A percentile compares a stretch with the other conserved stretches of the same genome.
Conservation (phyloP, 805 yeast genomes). For the Zygosaccharomyces lentus region DNA sequence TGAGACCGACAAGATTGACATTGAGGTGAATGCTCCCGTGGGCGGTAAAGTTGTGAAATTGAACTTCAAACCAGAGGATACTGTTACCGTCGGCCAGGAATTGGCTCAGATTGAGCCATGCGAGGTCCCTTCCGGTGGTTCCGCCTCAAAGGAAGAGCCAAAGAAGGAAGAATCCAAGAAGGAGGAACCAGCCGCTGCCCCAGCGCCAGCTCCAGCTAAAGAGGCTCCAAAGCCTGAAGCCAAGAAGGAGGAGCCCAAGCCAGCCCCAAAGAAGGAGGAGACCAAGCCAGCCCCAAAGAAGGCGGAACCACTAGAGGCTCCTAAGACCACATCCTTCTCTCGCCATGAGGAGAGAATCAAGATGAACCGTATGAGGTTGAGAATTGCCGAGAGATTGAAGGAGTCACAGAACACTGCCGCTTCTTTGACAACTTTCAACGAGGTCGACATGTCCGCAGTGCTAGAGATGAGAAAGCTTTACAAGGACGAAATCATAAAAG, state of each 20-base stretch:
- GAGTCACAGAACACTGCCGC: conserved; percentile 99
- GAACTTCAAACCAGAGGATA: conserved; percentile 79
- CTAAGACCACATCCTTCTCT: conserved; percentile 52
- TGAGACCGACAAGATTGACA: conserved; percentile 97
- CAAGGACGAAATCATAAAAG: conserved; percentile 93
- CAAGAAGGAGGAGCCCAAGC: conserved; percentile 22
- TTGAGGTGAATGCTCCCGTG: conserved; percentile 92
- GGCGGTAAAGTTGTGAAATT: conserved; percentile 85
- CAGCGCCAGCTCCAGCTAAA: conserved; percentile 37
- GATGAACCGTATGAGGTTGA: conserved; percentile 98
- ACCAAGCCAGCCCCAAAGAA: conserved; percentile 22
- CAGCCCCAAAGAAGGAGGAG: conserved; percentile 20
- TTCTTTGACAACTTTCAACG: conserved; percentile 95
- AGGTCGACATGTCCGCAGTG: conserved; percentile 90
- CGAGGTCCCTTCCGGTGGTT: conserved; percentile 59
- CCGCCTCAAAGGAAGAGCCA: conserved; percentile 32
- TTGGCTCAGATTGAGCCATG: conserved; percentile 80
- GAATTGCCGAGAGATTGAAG: conserved; percentile 98
- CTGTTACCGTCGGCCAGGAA: conserved; percentile 95
- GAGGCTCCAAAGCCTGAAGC: conserved; percentile 20
- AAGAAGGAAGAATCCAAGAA: conserved; percentile 22
- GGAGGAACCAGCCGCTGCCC: conserved; percentile 56
- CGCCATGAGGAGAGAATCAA: conserved; percentile 89
- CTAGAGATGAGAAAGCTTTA: conserved; percentile 93
- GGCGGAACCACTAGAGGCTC: conserved; percentile 28